Evolutionary conservation across 148 eudicot genomes (phyloP).

Genomic region (Persicaria maculosa): DNA sequence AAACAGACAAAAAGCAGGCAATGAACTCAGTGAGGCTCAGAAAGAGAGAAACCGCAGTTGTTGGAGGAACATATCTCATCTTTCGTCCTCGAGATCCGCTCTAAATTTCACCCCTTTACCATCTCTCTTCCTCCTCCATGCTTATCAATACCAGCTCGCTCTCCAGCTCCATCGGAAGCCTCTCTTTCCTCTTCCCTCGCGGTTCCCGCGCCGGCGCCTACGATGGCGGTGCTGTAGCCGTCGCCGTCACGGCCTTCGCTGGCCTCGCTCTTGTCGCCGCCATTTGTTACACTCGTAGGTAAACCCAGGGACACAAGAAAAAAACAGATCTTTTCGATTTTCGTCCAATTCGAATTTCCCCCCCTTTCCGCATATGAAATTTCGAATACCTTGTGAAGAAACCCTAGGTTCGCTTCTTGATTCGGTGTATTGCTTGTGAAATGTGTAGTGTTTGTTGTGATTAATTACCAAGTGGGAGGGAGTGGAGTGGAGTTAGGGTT

Average conservation of each 20-base stretch:
- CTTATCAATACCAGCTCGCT: conserved; percentile 13
- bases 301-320: not conserved
- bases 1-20: too few species aligned
- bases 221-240: conserved; percentile 32
- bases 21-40: not conserved
- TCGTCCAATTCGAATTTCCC: not conserved
- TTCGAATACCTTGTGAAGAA: conserved; percentile 20
- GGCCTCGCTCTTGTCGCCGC: conserved; percentile 63
- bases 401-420: conserved; percentile 22
- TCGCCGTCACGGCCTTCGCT: conserved; percentile 52
- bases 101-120: not conserved
- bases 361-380: not conserved
- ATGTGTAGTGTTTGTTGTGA: not conserved
- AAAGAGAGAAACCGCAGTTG: not conserved
- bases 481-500: not conserved
- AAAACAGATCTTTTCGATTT: not conserved
- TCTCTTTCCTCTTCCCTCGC: conserved; percentile 17
- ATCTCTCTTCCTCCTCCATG: conserved; percentile 12
- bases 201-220: conserved; percentile 19
- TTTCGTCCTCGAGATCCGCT: not conserved
- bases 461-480: not conserved
- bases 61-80: not conserved
- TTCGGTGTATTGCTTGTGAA: not conserved
- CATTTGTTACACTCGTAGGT: conserved; percentile 51
- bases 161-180: conserved; percentile 27